Conservation (phyloP, 129 eudicot genomes). For the Ambrosia trifida region DNA sequence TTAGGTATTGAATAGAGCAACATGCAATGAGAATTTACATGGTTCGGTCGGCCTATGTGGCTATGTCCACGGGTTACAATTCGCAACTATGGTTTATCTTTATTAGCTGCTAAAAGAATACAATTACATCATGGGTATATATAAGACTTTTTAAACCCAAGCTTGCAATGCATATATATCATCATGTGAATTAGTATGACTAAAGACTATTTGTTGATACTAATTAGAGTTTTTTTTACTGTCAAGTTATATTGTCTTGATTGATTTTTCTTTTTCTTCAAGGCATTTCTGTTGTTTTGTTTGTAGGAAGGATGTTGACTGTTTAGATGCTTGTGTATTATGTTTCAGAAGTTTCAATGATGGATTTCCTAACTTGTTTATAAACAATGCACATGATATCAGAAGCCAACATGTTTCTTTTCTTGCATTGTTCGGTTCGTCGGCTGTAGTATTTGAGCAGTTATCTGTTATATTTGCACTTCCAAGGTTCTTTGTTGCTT, state of each 20-base stretch:
- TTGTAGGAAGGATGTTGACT: neutral
- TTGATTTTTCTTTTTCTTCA: constrained; percentile 8
- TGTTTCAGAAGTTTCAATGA: constrained; percentile 27
- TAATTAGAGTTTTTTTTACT: neutral
- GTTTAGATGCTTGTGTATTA: neutral
- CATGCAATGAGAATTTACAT: too few relatives aligned
- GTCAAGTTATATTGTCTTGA: too few relatives aligned
- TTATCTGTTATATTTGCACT: constrained; percentile 48
- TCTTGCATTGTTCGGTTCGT: constrained; percentile 89
- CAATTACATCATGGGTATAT: too few relatives aligned
- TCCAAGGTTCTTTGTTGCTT: constrained; percentile 75
- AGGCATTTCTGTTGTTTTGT: neutral
- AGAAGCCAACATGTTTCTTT: constrained; percentile 93
- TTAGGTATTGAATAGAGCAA: too few relatives aligned
- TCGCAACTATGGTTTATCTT: too few relatives aligned
- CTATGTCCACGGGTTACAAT: too few relatives aligned
- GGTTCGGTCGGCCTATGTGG: too few relatives aligned
- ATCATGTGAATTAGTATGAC: too few relatives aligned
- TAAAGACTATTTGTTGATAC: neutral
- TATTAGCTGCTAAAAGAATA: too few relatives aligned
- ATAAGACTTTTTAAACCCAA: too few relatives aligned
- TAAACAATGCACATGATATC: constrained; percentile 88
- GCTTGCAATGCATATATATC: neutral
- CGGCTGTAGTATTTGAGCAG: constrained; percentile 85
- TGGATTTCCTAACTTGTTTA: constrained; percentile 92